phyloP scores from a whole-genome alignment of 108 stramenopile genomes.

The Parmales sp. region DNA sequence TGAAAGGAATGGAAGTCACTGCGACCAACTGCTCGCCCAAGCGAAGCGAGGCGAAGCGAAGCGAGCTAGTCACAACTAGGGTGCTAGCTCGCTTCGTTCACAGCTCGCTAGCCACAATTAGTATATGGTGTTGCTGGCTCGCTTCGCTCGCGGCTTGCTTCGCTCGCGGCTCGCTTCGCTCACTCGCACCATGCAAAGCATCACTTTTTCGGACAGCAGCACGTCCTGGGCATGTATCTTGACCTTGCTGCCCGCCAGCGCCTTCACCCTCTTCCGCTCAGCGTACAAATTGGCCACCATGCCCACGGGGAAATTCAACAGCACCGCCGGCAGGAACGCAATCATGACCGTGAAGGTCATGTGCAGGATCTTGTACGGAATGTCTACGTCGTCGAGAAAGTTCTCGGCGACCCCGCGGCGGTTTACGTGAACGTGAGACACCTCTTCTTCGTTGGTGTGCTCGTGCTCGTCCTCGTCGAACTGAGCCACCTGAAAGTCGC shows the following conservation, averaged over 20 bases:
- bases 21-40: no score
- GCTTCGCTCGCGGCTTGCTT: no score
- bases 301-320: conserved; percentile 87
- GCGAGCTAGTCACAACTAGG: no score
- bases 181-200: conserved; percentile 87
- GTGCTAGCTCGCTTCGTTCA: no score
- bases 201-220: conserved; percentile 85
- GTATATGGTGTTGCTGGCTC: no score
- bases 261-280: conserved; percentile 69
- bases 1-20: no score
- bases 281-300: conserved; percentile 72
- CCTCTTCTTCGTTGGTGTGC: not conserved
- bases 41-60: no score
- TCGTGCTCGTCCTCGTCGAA: conserved; percentile 28
- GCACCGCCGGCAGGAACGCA: conserved; percentile 71
- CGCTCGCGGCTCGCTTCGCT: no score
- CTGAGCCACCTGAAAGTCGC: conserved; percentile 72
- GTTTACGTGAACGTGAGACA: not conserved
- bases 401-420: not conserved
- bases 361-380: conserved; percentile 75
- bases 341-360: conserved; percentile 57
- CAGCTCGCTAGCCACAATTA: no score
- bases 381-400: conserved; percentile 49
- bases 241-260: conserved; percentile 81
- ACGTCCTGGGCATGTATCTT: conserved; percentile 88